Percentiles rank a stretch among this genome's conserved stretches.
Conservation (phyloP, 2,329 filamentous ascomycete species). For the Chaetomiaceae sp. region DNA sequence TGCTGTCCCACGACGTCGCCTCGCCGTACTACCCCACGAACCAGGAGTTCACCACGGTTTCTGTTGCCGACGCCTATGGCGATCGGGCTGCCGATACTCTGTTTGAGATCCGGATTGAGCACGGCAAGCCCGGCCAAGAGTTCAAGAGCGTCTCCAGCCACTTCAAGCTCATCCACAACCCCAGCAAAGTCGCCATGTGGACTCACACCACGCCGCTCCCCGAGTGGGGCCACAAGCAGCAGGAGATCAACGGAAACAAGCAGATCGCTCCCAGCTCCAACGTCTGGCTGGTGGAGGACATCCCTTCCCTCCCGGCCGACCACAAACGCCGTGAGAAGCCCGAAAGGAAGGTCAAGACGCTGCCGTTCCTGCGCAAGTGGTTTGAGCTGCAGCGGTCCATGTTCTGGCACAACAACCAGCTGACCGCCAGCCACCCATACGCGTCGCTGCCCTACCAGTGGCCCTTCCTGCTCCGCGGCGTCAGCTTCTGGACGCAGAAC, state of each 20-base stretch:
- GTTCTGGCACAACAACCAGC: conserved; percentile 98
- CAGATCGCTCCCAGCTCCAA: conserved; percentile 86
- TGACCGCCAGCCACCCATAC: conserved; percentile 96
- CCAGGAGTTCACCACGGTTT: conserved; percentile 91
- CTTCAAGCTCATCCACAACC: conserved; percentile 93
- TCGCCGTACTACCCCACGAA: conserved; percentile 96
- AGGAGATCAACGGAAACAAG: conserved; percentile 99
- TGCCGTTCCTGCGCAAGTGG: conserved; percentile 92
- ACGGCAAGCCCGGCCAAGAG: conserved; percentile 72
- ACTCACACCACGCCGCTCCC: conserved; percentile 93
- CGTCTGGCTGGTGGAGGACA: conserved; percentile 89
- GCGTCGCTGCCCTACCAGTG: conserved; percentile 92
- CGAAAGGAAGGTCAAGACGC: conserved; percentile 70
- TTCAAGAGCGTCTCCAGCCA: conserved; percentile 89
- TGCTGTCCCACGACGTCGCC: conserved; percentile 93
- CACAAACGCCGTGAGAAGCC: conserved; percentile 71
- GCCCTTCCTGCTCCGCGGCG: conserved; percentile 94
- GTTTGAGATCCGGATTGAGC: conserved; percentile 88
- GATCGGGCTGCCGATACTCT: conserved; percentile 81
- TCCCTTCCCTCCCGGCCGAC: conserved; percentile 71
- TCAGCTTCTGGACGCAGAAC: conserved; percentile 98
- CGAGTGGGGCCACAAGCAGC: conserved; percentile 95
- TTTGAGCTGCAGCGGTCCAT: conserved; percentile 94
- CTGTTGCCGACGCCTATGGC: conserved; percentile 65
- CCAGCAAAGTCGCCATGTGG: conserved; percentile 98